phyloP scores from a whole-genome alignment of 768 basidiomycete genomes.

The Podaxis rugospora region DNA sequence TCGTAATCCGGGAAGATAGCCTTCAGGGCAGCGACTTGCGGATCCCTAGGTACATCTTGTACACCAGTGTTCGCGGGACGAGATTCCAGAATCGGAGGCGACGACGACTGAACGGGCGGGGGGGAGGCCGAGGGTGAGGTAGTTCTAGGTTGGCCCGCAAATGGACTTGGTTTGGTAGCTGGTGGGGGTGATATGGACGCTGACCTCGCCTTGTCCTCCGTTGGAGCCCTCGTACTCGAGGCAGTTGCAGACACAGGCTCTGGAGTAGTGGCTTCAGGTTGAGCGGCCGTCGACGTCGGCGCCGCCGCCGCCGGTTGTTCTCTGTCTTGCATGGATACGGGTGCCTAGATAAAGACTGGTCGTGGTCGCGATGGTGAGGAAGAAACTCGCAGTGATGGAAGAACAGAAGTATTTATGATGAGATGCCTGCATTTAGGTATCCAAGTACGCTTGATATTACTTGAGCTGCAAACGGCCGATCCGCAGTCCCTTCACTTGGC shows the following conservation, averaged over 20 bases:
- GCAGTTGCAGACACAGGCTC: not conserved
- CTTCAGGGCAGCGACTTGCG: conserved; percentile 49
- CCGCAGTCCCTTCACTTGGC: not conserved
- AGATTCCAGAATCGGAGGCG: not conserved
- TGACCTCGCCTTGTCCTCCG: not conserved
- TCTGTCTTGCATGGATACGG: conserved; percentile 1
- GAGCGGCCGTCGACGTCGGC: not conserved
- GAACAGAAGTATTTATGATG: not conserved
- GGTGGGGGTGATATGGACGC: not conserved
- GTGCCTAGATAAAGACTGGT: not conserved
- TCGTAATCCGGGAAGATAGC: conserved; percentile 83
- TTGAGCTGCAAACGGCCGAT: not conserved
- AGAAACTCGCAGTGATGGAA: not conserved
- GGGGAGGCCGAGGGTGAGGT: not conserved
- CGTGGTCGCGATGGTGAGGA: not conserved
- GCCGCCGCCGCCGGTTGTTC: not conserved
- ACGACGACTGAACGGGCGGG: not conserved
- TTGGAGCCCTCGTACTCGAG: not conserved
- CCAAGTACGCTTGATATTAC: not conserved
- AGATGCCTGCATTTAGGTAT: not conserved
- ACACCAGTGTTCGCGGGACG: not conserved
- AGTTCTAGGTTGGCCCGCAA: not conserved
- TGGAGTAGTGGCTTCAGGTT: not conserved
- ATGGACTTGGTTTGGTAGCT: not conserved
- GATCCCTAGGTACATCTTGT: conserved; percentile 31